Percentiles rank a stretch among this genome's conserved stretches.
phyloP scores from a whole-genome alignment of 164 flowering plant species.

The Nymphaea colorata region DNA sequence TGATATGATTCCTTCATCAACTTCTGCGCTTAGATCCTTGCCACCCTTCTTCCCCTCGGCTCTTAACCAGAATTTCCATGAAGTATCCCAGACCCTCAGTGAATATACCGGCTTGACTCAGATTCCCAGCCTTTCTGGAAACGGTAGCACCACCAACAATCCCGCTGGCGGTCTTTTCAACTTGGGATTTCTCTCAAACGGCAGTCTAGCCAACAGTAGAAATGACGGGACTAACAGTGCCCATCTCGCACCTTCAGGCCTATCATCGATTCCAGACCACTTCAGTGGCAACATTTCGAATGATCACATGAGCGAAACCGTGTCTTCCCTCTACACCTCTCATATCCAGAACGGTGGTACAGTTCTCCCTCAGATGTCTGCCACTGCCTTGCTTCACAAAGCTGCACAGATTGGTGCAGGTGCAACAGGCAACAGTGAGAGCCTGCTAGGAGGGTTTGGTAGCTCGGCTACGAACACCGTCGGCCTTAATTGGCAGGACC shows the following conservation, averaged over 20 bases:
- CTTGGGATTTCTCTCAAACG: not conserved
- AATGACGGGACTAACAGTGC: conserved; percentile 10
- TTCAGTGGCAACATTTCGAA: conserved; percentile 27
- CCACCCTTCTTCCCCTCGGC: conserved; percentile 25
- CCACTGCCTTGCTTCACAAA: conserved; percentile 77
- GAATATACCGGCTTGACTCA: conserved; percentile 37
- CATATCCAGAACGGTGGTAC: conserved; percentile 22
- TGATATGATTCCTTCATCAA: conserved; percentile 27
- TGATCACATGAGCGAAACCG: conserved; percentile 18
- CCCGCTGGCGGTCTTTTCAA: conserved; percentile 12
- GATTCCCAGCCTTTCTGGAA: conserved; percentile 34
- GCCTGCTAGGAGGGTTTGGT: conserved; percentile 37
- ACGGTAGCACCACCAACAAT: conserved; percentile 11
- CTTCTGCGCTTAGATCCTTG: conserved; percentile 17
- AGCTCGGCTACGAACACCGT: conserved; percentile 19
- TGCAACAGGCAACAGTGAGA: conserved; percentile 28
- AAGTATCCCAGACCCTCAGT: conserved; percentile 23
- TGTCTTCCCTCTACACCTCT: conserved; percentile 25
- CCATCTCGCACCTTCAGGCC: conserved; percentile 17
- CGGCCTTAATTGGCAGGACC: not conserved
- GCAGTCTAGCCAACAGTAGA: not conserved
- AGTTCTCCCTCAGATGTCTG: conserved; percentile 53
- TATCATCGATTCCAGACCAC: conserved; percentile 21
- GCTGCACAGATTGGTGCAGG: conserved; percentile 79
- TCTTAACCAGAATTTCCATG: conserved; percentile 24